phyloP scores from a whole-genome alignment of 164 flowering plant species.

The Umbilicus rupestris region DNA sequence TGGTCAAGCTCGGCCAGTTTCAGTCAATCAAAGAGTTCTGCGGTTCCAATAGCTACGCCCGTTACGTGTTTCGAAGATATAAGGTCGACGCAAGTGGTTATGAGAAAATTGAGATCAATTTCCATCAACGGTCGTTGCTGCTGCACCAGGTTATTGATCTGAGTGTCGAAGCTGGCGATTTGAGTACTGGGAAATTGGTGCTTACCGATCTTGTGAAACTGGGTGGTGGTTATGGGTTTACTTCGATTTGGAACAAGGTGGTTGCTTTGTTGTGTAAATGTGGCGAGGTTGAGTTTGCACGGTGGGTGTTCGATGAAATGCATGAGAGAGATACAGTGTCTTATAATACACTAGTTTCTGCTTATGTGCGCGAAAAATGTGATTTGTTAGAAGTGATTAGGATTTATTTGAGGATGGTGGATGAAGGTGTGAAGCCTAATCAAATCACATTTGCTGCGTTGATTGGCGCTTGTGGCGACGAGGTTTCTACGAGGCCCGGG shows the following conservation, averaged over 20 bases:
- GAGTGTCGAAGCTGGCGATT: slow-evolving; percentile 8
- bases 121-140: background rate
- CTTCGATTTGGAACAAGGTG: slow-evolving; percentile 13
- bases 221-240: background rate
- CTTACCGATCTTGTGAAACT: slow-evolving; percentile 12
- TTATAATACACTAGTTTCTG: slow-evolving; percentile 15
- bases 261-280: slow-evolving; percentile 7
- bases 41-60: too few relatives aligned
- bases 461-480: slow-evolving; percentile 13
- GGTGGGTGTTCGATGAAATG: slow-evolving; percentile 16
- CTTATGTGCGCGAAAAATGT: slow-evolving; percentile 8
- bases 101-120: background rate
- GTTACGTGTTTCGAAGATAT: background rate
- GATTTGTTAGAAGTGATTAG: background rate
- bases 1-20: too few relatives aligned
- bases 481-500: background rate
- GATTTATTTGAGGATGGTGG: slow-evolving; percentile 14
- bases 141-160: slow-evolving; percentile 1
- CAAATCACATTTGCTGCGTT: slow-evolving; percentile 16
- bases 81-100: background rate
- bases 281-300: slow-evolving; percentile 8
- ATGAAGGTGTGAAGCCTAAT: slow-evolving; percentile 13
- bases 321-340: slow-evolving; percentile 16
- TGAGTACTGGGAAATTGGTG: slow-evolving; percentile 6
- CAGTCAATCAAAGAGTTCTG: too few relatives aligned